Conservation (phyloP, 768 basidiomycete species). For the Hypholoma fasciculare region DNA sequence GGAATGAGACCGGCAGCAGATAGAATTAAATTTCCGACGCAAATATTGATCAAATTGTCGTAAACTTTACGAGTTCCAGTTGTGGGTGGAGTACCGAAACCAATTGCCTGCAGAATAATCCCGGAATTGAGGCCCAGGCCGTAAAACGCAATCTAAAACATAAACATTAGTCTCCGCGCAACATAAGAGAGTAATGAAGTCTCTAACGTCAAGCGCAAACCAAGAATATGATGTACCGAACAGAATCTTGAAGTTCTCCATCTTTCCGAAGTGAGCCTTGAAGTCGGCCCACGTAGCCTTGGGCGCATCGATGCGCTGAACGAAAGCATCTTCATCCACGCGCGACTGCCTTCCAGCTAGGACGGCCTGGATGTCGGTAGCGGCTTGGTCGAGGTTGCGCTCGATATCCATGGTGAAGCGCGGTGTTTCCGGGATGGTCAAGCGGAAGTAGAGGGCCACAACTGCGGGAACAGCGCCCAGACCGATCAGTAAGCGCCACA, state of each 20-base stretch:
- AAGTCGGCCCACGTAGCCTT: slow-evolving; percentile 76
- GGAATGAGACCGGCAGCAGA: slow-evolving; percentile 80
- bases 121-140: slow-evolving; percentile 84
- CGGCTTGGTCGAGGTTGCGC: slow-evolving; percentile 75
- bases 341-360: slow-evolving; percentile 46
- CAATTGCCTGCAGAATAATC: slow-evolving; percentile 73
- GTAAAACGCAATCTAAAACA: slow-evolving; percentile 75
- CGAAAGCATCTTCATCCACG: slow-evolving; percentile 54
- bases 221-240: slow-evolving; percentile 81
- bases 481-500: slow-evolving; percentile 89
- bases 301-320: slow-evolving; percentile 67
- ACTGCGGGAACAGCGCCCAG: slow-evolving; percentile 81
- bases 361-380: slow-evolving; percentile 72
- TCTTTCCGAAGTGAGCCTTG: slow-evolving; percentile 60
- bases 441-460: slow-evolving; percentile 87
- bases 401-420: slow-evolving; percentile 93
- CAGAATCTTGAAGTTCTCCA: slow-evolving; percentile 79
- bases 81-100: slow-evolving; percentile 56
- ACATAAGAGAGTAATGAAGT: background rate
- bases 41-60: slow-evolving; percentile 60
- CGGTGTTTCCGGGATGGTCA: slow-evolving; percentile 91
- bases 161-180: background rate
- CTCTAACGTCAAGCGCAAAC: slow-evolving; percentile 71
- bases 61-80: slow-evolving; percentile 44
- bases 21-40: slow-evolving; percentile 75